These are phyloP conservation scores for Ganoderma resinaceum DNA, from an alignment of 1,284 basidiomycete genomes.

Conservation along the genomic window DNA sequence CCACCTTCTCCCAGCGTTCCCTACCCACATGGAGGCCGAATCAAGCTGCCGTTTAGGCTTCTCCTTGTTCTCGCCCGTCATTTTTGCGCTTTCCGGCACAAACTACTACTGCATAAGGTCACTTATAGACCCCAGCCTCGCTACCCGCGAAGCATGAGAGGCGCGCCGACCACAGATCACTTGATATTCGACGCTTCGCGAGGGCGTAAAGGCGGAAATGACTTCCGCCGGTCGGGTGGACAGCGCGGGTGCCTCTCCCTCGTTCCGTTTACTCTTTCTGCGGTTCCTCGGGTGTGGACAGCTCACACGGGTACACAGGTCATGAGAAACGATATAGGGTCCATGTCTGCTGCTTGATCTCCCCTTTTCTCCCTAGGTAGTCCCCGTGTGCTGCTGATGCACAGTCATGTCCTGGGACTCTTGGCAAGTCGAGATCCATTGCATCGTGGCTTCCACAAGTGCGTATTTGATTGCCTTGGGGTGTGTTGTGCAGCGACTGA, in stretches of 20 bases:
- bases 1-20: neutral
- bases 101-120: neutral
- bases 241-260: neutral
- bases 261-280: neutral
- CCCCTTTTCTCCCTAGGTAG: neutral
- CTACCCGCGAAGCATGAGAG: neutral
- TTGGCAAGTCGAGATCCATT: constrained; percentile 21
- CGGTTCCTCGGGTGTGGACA: neutral
- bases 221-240: neutral
- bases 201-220: neutral
- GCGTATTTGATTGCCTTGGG: neutral
- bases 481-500: neutral
- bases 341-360: neutral
- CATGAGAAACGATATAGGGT: neutral
- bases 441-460: constrained; percentile 23
- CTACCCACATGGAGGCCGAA: neutral
- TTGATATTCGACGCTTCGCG: neutral
- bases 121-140: neutral
- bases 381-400: neutral
- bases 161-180: neutral
- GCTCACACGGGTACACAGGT: neutral
- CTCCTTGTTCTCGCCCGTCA: neutral
- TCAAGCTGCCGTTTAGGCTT: neutral
- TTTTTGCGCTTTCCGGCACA: neutral
- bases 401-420: neutral